phyloP scores from a whole-genome alignment of 73 alveolate genomes.

The Durusdinium trenchii region DNA sequence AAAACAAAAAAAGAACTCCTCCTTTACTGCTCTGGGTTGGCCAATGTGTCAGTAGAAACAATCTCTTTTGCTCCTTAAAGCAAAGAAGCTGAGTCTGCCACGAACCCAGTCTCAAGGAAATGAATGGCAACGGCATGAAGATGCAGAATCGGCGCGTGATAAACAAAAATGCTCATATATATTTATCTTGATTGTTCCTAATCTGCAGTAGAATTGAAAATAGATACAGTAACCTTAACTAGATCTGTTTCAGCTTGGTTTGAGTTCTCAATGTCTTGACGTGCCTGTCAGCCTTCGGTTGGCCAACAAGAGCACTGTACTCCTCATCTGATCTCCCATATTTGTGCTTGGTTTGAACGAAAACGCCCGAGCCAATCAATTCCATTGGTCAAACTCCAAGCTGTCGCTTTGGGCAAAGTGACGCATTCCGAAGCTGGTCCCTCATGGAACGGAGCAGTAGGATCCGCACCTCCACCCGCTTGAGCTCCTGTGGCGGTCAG shows the following conservation, averaged over 20 bases:
- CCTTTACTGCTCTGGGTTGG: neutral
- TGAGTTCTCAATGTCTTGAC: no score
- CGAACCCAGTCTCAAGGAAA: slow-evolving; percentile 36
- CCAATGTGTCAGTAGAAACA: neutral
- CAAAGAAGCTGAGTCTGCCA: neutral
- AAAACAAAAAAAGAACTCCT: neutral
- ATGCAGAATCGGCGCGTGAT: neutral
- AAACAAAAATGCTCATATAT: no score
- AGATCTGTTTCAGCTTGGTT: no score
- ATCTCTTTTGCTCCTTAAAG: neutral
- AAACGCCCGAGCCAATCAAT: no score
- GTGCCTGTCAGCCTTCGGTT: neutral
- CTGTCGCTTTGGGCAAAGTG: neutral
- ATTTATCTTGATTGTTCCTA: no score
- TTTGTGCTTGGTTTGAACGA: no score
- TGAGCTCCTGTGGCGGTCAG: slow-evolving; percentile 62
- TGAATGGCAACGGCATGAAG: slow-evolving; percentile 19
- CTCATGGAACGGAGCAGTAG: neutral
- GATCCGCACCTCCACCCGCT: slow-evolving; percentile 62
- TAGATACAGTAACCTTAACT: no score
- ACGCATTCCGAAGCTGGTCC: neutral
- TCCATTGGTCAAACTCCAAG: neutral
- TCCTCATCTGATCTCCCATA: no score
- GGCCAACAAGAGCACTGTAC: no score
- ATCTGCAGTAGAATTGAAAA: no score